Conservation (phyloP, 257 asterid species). For the Nemophila menziesii region DNA sequence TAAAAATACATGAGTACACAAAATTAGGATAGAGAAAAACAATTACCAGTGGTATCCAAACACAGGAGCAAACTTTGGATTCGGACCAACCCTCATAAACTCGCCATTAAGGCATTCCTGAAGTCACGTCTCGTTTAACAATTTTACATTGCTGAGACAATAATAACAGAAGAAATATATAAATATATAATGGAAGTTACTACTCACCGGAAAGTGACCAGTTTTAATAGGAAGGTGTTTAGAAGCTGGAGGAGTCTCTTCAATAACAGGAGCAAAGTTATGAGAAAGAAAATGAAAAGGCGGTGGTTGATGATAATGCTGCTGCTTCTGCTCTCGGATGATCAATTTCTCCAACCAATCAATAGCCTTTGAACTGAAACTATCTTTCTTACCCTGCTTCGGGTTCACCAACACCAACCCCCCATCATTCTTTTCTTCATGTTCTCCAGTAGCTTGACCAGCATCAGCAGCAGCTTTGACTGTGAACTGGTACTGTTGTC, state of each 20-base stretch:
- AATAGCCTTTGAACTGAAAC: conserved; percentile 46
- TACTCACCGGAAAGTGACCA: conserved; percentile 83
- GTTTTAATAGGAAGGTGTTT: conserved; percentile 43
- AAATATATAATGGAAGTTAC: neutral
- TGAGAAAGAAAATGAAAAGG: conserved; percentile 72
- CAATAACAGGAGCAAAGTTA: conserved; percentile 65
- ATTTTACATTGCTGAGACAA: neutral
- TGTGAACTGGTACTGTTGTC: no score
- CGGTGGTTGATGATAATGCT: conserved; percentile 32
- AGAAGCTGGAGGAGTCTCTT: conserved; percentile 76
- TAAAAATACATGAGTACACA: conserved; percentile 1
- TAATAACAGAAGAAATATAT: neutral
- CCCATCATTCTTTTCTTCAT: conserved; percentile 26
- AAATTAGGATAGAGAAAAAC: conserved; percentile 2
- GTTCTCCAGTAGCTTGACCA: no score
- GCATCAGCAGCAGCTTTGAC: no score
- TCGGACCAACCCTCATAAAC: conserved; percentile 94
- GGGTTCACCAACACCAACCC: conserved; percentile 63
- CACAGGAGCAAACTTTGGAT: conserved; percentile 82
- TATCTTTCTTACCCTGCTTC: conserved; percentile 46
- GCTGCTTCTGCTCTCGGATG: conserved; percentile 64
- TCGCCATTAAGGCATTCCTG: conserved; percentile 96
- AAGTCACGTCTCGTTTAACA: conserved; percentile 7
- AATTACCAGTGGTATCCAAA: conserved; percentile 93
- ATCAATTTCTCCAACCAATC: conserved; percentile 72